Conservation (phyloP, 805 yeast genomes). For the Torulaspora indica region DNA sequence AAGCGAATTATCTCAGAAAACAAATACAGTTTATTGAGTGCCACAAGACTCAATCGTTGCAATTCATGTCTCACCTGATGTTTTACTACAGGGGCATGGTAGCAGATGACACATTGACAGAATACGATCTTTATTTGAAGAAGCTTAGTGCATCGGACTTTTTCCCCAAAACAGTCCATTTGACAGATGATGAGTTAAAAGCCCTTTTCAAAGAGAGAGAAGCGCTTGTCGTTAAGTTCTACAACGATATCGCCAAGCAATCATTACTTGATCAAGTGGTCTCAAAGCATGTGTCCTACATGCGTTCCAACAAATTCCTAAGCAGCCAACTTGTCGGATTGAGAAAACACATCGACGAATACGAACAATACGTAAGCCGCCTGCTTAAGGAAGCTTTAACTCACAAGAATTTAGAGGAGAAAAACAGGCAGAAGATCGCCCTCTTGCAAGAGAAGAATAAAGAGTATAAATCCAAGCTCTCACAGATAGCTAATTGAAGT, state of each 20-base stretch:
- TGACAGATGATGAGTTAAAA: slow-evolving; percentile 5
- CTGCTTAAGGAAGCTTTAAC: slow-evolving; percentile 13
- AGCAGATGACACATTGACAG: slow-evolving; percentile 16
- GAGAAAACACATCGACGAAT: slow-evolving; percentile 19
- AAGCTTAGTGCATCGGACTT: slow-evolving; percentile 10
- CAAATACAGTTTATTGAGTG: slow-evolving; percentile 22
- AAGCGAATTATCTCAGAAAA: slow-evolving; percentile 13
- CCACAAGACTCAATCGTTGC: slow-evolving; percentile 25
- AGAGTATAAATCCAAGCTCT: slow-evolving; percentile 3
- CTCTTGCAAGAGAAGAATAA: slow-evolving; percentile 4
- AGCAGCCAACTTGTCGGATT: slow-evolving; percentile 22
- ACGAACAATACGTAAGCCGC: slow-evolving; percentile 16
- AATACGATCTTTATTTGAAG: slow-evolving; percentile 21
- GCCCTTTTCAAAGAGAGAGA: slow-evolving; percentile 11
- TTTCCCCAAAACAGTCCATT: neutral
- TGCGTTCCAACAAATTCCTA: slow-evolving; percentile 25
- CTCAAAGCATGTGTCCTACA: slow-evolving; percentile 22
- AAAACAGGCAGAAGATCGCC: slow-evolving; percentile 6
- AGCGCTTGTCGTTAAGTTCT: slow-evolving; percentile 14
- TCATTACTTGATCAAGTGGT: slow-evolving; percentile 24
- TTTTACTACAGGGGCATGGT: slow-evolving; percentile 24
- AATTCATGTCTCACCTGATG: slow-evolving; percentile 31
- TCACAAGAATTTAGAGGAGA: slow-evolving; percentile 6
- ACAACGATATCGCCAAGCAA: slow-evolving; percentile 22
- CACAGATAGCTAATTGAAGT: slow-evolving; percentile 3